Conservation (phyloP, 2,329 filamentous ascomycete species). For the Botryotinia calthae region DNA sequence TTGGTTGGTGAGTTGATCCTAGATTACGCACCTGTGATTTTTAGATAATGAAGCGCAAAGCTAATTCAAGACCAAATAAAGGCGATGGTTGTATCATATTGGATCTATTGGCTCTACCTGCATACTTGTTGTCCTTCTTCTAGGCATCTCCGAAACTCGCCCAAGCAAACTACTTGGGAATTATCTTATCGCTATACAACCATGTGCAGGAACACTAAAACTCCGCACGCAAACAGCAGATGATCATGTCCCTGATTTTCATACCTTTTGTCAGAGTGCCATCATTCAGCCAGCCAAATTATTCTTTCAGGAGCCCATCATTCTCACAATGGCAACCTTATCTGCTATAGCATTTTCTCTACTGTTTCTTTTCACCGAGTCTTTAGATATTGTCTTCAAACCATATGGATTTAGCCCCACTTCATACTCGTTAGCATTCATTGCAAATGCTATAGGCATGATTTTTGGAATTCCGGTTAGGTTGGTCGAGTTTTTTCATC, state of each 20-base stretch:
- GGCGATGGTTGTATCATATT: slow-evolving; percentile 47
- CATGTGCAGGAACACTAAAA: slow-evolving; percentile 31
- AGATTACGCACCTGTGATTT: background rate
- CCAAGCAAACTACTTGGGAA: slow-evolving; percentile 44
- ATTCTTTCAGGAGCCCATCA: slow-evolving; percentile 48
- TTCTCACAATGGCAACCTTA: slow-evolving; percentile 45
- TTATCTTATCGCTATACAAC: slow-evolving; percentile 34
- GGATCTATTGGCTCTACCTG: slow-evolving; percentile 42
- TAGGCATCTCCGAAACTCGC: slow-evolving; percentile 45
- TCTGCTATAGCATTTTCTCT: slow-evolving; percentile 45
- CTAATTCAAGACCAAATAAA: slow-evolving; percentile 24
- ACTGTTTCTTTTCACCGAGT: slow-evolving; percentile 50
- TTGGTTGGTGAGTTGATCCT: slow-evolving; percentile 41
- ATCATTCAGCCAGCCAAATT: slow-evolving; percentile 44
- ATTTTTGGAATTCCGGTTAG: slow-evolving; percentile 45
- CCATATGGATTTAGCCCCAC: slow-evolving; percentile 39
- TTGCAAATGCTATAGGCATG: slow-evolving; percentile 44
- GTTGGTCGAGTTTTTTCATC: slow-evolving; percentile 42
- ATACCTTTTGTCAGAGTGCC: slow-evolving; percentile 41
- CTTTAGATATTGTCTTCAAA: slow-evolving; percentile 43
- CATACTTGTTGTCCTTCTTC: slow-evolving; percentile 39
- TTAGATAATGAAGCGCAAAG: background rate
- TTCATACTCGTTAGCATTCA: slow-evolving; percentile 43
- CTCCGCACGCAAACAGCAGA: slow-evolving; percentile 39
- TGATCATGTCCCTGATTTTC: slow-evolving; percentile 41